Base-by-base conservation (phyloP, 164 flowering plant genomes). In the Berberis vulgaris region DNA sequence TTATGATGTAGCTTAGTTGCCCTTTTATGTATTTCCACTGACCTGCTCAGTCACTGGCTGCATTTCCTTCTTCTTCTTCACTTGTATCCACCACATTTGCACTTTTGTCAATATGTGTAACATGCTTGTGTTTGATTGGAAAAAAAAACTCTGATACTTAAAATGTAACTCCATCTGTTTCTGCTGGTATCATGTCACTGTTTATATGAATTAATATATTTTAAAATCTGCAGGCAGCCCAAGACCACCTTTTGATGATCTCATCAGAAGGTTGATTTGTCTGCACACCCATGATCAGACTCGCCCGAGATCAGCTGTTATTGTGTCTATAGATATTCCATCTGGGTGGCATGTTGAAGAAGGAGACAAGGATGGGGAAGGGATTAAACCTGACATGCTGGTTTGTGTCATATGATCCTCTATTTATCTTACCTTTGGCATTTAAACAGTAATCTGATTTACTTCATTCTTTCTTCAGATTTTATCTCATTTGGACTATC, bases 301-400 rank as follows among this genome's bases (percentile, higher is more conserved):
- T 49, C 59, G 43, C 47, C 70, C 65, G 67, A 82, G 68, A 66
- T 56, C 76, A 66, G 81, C 89, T 60, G 87, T 67, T 64, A 76
- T 86, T 74, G 83, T 88, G 47, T 95, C 97, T 45, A 26, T 26
- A 47, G 99, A 95, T 80, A 84, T 95, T 64, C 99, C 97, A n/a
- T 91, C 97, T 53, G 98, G 99, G 26, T 95, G 99, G 99, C 94
- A 95, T 82, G 98, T 95, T 71, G 99, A 91, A 86, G 89, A 89
- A 69, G 97, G 99, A 47, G 89, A 91, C 69, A 54, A 67, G 49
- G 73, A 67, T 64, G 89, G 92, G 66, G 76, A 72, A 50, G 92
- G 91, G 63, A 73, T 77, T 26, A 76, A 71, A 60, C 79, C 80
- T 59, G 77, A 77, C 76, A 85, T 95, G 97, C 80, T 95, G 89